Percentiles rank a stretch among this genome's conserved stretches.
These are phyloP conservation scores for Malassezia caprae DNA, from an alignment of 1,284 basidiomycete species.

Conservation along the genomic window DNA sequence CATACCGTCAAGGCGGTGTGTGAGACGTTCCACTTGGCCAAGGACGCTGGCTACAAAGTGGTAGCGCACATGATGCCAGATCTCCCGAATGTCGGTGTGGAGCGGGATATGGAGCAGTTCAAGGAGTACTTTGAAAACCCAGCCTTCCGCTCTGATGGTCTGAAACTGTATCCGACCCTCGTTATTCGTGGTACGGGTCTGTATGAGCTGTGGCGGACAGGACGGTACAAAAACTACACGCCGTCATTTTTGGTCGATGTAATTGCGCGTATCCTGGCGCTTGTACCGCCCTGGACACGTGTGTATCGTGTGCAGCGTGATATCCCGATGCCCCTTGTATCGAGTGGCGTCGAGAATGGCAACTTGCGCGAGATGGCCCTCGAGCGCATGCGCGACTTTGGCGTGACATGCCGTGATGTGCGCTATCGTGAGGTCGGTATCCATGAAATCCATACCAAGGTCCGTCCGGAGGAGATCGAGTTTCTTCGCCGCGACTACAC, in stretches of 20 bases:
- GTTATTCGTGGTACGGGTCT: slow-evolving; percentile 96
- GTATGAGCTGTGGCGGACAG: slow-evolving; percentile 92
- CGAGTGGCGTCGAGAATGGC: slow-evolving; percentile 95
- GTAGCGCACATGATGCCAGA: slow-evolving; percentile 56
- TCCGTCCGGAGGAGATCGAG: slow-evolving; percentile 89
- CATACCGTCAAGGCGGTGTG: slow-evolving; percentile 96
- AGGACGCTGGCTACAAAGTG: slow-evolving; percentile 96
- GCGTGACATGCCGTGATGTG: slow-evolving; percentile 92
- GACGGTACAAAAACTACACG: slow-evolving; percentile 96
- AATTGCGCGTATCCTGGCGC: slow-evolving; percentile 84
- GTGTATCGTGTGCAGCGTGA: slow-evolving; percentile 72
- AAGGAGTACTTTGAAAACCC: slow-evolving; percentile 98
- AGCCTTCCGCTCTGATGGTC: slow-evolving; percentile 86
- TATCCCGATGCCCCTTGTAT: slow-evolving; percentile 51
- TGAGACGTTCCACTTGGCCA: slow-evolving; percentile 94
- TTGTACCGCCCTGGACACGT: slow-evolving; percentile 97
- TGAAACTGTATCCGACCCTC: slow-evolving; percentile 96
- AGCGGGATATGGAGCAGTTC: slow-evolving; percentile 96
- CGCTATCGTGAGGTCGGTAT: slow-evolving; percentile 96
- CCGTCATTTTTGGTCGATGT: slow-evolving; percentile 96
- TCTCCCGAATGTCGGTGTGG: slow-evolving; percentile 90
- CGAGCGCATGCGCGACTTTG: slow-evolving; percentile 97
- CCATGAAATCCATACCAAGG: slow-evolving; percentile 97
- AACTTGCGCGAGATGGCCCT: slow-evolving; percentile 92
- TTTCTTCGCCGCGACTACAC: slow-evolving; percentile 92